phyloP scores from a whole-genome alignment of 1,139 yeast genomes.

The Yamadazyma dendronema region DNA sequence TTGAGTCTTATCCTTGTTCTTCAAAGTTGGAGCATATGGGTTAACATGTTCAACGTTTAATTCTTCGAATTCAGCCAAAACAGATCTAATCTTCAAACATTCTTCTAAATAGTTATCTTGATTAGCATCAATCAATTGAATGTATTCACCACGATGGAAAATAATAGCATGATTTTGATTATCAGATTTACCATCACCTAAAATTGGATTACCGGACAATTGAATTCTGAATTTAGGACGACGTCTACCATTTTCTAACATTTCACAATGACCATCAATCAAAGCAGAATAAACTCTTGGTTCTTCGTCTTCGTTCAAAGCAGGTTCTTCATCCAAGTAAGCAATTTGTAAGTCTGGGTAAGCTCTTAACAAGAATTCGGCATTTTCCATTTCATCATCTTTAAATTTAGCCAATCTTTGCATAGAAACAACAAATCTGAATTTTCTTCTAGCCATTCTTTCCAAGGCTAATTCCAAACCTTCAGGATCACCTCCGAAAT shows the following conservation, averaged over 20 bases:
- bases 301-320: slow-evolving; percentile 91
- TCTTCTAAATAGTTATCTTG: slow-evolving; percentile 98
- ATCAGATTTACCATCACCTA: slow-evolving; percentile 99
- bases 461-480: slow-evolving; percentile 92
- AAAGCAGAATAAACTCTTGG: slow-evolving; percentile 95
- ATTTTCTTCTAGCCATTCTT: slow-evolving; percentile 99
- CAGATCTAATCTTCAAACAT: slow-evolving; percentile 96
- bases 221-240: slow-evolving; percentile 98
- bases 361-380: slow-evolving; percentile 96
- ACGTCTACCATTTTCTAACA: slow-evolving; percentile 96
- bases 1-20: slow-evolving; percentile 35
- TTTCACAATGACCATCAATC: slow-evolving; percentile 98
- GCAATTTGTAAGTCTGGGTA: slow-evolving; percentile 99
- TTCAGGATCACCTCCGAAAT: slow-evolving; percentile 98
- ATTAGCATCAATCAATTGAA: slow-evolving; percentile 96
- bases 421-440: slow-evolving; percentile 96
- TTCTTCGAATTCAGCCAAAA: slow-evolving; percentile 97
- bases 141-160: slow-evolving; percentile 98
- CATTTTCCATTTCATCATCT: slow-evolving; percentile 97
- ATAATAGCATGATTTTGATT: slow-evolving; percentile 96
- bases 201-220: slow-evolving; percentile 96
- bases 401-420: slow-evolving; percentile 96
- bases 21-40: slow-evolving; percentile 69
- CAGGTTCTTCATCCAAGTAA: slow-evolving; percentile 91
- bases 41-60: slow-evolving; percentile 81